Conservation (phyloP, 495 filamentous ascomycete genomes). For the Xylaria castorea region DNA sequence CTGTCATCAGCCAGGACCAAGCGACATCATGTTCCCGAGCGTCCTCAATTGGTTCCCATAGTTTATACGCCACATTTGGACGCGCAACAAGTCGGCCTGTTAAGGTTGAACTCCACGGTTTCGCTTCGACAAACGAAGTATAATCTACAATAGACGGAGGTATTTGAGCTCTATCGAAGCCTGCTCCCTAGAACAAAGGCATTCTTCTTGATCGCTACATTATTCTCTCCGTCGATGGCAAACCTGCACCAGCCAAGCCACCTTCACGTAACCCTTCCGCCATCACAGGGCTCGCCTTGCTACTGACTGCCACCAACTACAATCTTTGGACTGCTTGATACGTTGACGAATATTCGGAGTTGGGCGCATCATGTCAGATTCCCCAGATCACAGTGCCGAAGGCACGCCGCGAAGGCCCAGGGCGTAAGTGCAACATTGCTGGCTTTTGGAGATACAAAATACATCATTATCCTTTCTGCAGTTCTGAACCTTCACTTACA, state of each 20-base stretch:
- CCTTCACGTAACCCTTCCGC: background rate
- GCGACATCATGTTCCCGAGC: background rate
- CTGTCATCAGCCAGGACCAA: background rate
- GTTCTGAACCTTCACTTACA: slow-evolving; percentile 24
- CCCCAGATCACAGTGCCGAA: slow-evolving; percentile 18
- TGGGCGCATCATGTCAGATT: slow-evolving; percentile 21
- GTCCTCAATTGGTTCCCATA: slow-evolving; percentile 17
- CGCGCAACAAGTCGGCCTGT: background rate
- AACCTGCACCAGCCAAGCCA: background rate
- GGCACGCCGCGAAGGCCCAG: slow-evolving; percentile 26
- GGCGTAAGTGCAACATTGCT: slow-evolving; percentile 20
- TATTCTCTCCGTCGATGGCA: slow-evolving; percentile 17
- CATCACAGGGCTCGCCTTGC: background rate
- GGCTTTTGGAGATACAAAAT: background rate
- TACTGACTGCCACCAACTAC: background rate
- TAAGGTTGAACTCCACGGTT: background rate
- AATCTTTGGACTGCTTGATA: background rate
- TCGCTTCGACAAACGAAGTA: background rate
- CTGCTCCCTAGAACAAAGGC: background rate
- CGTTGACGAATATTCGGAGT: background rate
- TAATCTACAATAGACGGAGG: background rate
- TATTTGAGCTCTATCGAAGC: background rate
- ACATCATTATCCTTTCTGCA: background rate
- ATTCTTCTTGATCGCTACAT: background rate
- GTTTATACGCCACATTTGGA: background rate